Evolutionary conservation across 129 eudicot species (phyloP).

Genomic region (Flaveria sonorensis): DNA sequence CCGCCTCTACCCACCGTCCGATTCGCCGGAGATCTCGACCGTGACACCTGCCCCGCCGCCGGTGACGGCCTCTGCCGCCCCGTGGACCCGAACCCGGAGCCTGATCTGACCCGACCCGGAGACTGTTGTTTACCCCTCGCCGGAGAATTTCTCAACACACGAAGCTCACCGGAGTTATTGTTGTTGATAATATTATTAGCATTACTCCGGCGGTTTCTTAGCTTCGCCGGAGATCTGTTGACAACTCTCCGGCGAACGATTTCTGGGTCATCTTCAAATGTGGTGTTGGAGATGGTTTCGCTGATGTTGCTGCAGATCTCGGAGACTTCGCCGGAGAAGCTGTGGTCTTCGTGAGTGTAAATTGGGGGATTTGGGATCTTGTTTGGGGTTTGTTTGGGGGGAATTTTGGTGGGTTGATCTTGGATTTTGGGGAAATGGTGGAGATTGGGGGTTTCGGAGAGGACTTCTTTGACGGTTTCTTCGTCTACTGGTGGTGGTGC

Average conservation of each 20-base stretch:
- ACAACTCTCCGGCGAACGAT: slow-evolving; percentile 39
- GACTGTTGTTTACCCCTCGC: slow-evolving; percentile 53
- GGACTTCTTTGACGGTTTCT: slow-evolving; percentile 73
- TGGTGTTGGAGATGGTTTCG: slow-evolving; percentile 42
- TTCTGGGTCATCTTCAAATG: slow-evolving; percentile 43
- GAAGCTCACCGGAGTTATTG: slow-evolving; percentile 45
- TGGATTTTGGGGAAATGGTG: slow-evolving; percentile 31
- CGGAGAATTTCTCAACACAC: slow-evolving; percentile 51
- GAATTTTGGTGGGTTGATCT: slow-evolving; percentile 25
- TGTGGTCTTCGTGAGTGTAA: slow-evolving; percentile 12
- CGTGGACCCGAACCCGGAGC: slow-evolving; percentile 32
- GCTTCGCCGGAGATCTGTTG: slow-evolving; percentile 49
- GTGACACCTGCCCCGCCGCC: slow-evolving; percentile 15
- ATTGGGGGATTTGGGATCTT: slow-evolving; percentile 28
- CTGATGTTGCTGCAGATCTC: slow-evolving; percentile 59
- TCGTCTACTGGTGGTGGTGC: slow-evolving; percentile 59
- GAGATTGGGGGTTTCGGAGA: slow-evolving; percentile 48
- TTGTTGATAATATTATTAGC: too few species aligned
- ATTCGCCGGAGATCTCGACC: slow-evolving; percentile 72
- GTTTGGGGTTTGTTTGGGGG: slow-evolving; percentile 20
- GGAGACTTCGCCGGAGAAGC: slow-evolving; percentile 35
- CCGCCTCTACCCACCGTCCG: slow-evolving; percentile 36
- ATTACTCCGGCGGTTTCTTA: slow-evolving; percentile 26
- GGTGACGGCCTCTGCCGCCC: slow-evolving; percentile 36
- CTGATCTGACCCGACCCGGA: slow-evolving; percentile 52